Percentiles rank a stretch among this genome's conserved stretches.
These are phyloP conservation scores for Pythium biforme DNA, from an alignment of 352 stramenopile genomes.

Conservation along the genomic window DNA sequence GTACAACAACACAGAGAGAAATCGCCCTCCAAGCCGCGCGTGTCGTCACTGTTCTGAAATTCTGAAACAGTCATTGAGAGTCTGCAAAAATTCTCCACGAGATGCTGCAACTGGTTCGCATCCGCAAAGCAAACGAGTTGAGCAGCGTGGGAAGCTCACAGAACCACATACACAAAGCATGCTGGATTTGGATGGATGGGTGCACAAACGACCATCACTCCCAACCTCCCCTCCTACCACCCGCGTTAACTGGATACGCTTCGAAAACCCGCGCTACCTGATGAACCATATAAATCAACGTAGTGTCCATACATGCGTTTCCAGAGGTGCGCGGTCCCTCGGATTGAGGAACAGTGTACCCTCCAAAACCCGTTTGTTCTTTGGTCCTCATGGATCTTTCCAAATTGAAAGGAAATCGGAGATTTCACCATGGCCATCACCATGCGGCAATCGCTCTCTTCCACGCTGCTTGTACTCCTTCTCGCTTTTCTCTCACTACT, in stretches of 20 bases:
- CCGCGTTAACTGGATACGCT: slow-evolving; percentile 2
- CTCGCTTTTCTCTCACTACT: neutral
- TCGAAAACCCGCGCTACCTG: slow-evolving; percentile 6
- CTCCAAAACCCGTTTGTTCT: slow-evolving; percentile 5
- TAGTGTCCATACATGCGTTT: neutral
- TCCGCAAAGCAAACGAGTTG: no score
- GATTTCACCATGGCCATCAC: neutral
- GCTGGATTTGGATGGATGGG: neutral
- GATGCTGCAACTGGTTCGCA: neutral
- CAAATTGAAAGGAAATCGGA: neutral
- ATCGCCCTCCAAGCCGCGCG: neutral
- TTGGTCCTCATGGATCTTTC: neutral
- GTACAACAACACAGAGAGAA: neutral
- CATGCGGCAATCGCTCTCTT: neutral
- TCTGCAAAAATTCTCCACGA: neutral
- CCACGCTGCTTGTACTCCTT: no score
- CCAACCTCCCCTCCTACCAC: neutral
- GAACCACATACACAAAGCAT: no score
- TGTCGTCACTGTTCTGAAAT: neutral
- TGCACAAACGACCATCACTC: neutral
- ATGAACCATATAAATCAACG: no score
- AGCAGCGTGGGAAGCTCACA: no score
- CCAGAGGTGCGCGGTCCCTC: neutral
- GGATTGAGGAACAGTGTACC: neutral
- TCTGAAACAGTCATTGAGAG: neutral